Evolutionary conservation across 306 rosid species (phyloP).

Genomic region (Luffa aegyptiaca): DNA sequence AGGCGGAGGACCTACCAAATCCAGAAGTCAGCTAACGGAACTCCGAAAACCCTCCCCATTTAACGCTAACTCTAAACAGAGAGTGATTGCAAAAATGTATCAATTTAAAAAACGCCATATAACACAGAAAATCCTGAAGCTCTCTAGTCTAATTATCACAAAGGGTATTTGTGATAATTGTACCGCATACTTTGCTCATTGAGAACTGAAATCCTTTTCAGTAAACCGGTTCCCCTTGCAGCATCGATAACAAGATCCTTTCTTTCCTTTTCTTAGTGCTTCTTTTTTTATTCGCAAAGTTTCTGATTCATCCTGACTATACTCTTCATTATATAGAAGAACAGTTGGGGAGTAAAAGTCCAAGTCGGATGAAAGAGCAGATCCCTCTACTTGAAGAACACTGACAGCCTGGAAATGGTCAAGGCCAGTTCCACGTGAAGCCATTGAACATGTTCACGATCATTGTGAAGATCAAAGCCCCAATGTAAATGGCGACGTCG

Average conservation of each 20-base stretch:
- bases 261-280: slow-evolving; percentile 60
- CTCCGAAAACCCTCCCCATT: background rate
- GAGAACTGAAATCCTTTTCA: slow-evolving; percentile 4
- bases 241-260: slow-evolving; percentile 76
- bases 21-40: background rate
- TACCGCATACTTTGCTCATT: background rate
- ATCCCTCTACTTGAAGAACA: slow-evolving; percentile 82
- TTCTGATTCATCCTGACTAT: slow-evolving; percentile 34
- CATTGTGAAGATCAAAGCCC: slow-evolving; percentile 49
- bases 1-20: background rate
- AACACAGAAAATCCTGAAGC: background rate
- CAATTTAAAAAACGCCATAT: background rate
- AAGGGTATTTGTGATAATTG: background rate
- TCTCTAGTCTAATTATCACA: background rate
- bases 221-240: slow-evolving; percentile 75
- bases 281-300: slow-evolving; percentile 32
- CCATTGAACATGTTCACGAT: slow-evolving; percentile 68
- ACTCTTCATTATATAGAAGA: slow-evolving; percentile 43
- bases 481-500: slow-evolving; percentile 48
- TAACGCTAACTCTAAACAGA: background rate
- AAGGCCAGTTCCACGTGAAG: slow-evolving; percentile 50
- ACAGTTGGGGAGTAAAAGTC: slow-evolving; percentile 64
- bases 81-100: background rate
- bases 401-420: slow-evolving; percentile 63
- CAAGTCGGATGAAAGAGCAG: slow-evolving; percentile 81